Evolutionary conservation across 352 stramenopile genomes (phyloP), one percentile per base, ranked within the genome.

Genomic region (Globisporangium spinosum): DNA sequence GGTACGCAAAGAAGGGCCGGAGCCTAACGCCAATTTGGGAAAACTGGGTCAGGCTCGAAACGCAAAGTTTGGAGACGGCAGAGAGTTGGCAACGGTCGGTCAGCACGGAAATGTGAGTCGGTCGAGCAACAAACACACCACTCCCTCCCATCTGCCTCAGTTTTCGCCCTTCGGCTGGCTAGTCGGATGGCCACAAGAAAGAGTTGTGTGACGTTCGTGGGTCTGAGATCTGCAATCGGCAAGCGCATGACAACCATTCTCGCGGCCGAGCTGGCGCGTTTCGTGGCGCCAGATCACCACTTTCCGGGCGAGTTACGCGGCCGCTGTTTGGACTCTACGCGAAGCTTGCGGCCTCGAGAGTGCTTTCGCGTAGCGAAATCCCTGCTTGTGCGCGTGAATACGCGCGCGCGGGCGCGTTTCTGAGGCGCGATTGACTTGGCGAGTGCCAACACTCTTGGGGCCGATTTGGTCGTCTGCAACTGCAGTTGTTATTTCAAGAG

Each of bases 311-410:
- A 35, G 57, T 12, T 23, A 12, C 2, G 20, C 22, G 45, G 47
- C 25, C 29, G 34, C 63, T 70, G 65, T 65, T 70, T 70, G 65
- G 65, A 65, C 57, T 70, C 47, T 43, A 49, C 59, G 22, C 65
- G 49, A 64, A 62, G 45, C 43, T 56, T 29, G 29, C 27, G 8
- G 38, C 34, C 27, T 55, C 15, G 1, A 29, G 57, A n/a, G 58
- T 43, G 47, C 47, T 57, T 43, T 65, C 38, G 58, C 35, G 22
- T 54, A 20, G 49, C 58, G 65, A 70, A 70, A 70, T 70, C 22
- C 13, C 25, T 35, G 25, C 7, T 25, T 15, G 10, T 22, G 22
- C 15, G 34, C 29, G 35, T 43, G 23, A 15, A 32, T 22, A 45
- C 34, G 47, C 22, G 22, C 58, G 35, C 9, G 10, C 23, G 23